Conservation (phyloP, 306 rosid genomes). For the Cercis canadensis region DNA sequence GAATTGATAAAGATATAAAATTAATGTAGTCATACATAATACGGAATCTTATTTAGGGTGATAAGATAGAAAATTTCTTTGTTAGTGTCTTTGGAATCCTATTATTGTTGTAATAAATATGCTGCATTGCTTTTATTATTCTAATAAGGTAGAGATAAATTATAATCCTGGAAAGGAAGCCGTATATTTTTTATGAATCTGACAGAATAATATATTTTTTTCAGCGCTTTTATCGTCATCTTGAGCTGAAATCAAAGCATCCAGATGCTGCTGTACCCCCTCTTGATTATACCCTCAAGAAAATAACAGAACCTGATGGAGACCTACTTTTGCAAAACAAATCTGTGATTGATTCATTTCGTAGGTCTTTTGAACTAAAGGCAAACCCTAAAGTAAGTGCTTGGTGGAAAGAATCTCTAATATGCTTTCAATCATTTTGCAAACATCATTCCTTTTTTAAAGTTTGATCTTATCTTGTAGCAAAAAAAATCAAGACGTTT, state of each 20-base stretch:
- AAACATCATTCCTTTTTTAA: conserved; percentile 8
- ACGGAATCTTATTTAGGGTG: neutral
- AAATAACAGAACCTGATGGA: conserved; percentile 71
- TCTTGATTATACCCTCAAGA: conserved; percentile 75
- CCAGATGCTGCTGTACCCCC: conserved; percentile 80
- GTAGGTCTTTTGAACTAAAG: conserved; percentile 55
- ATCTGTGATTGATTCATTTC: conserved; percentile 53
- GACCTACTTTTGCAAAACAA: conserved; percentile 61
- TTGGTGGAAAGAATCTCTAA: conserved; percentile 15
- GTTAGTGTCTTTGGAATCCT: no score
- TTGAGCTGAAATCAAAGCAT: conserved; percentile 81
- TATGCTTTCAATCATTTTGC: neutral
- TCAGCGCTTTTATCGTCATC: conserved; percentile 76
- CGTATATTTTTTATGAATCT: conserved; percentile 5
- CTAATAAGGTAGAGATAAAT: neutral
- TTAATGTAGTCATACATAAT: neutral
- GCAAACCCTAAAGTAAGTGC: conserved; percentile 65
- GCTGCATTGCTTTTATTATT: no score
- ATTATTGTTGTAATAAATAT: no score
- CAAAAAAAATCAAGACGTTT: conserved; percentile 61
- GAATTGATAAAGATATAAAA: neutral
- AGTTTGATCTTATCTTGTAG: conserved; percentile 43
- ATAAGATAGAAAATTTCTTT: neutral
- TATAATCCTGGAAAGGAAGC: no score
- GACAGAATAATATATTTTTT: conserved; percentile 28